These are phyloP conservation scores for Zygnema cylindricum DNA, from an alignment of 139 green algal genomes.

Conservation along the genomic window DNA sequence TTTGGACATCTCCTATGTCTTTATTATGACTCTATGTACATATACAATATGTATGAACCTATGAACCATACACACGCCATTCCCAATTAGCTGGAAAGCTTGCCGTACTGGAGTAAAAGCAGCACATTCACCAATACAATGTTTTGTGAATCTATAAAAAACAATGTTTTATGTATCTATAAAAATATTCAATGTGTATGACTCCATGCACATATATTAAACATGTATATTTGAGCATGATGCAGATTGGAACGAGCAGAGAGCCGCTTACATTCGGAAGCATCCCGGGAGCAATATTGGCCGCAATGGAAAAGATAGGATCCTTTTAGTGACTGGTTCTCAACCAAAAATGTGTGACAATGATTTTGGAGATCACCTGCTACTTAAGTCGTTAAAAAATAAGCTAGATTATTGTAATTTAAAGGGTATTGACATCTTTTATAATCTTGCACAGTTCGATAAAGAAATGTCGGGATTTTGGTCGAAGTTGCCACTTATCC, in stretches of 20 bases:
- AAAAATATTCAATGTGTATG: too few relatives aligned
- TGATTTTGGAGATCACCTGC: slow-evolving; percentile 19
- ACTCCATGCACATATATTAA: too few relatives aligned
- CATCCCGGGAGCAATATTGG: slow-evolving; percentile 41
- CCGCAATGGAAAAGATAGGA: background rate
- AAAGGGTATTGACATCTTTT: slow-evolving; percentile 48
- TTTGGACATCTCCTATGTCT: too few relatives aligned
- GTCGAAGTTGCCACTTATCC: slow-evolving; percentile 50
- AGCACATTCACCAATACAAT: background rate
- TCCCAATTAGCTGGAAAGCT: too few relatives aligned
- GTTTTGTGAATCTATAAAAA: background rate
- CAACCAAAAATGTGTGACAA: slow-evolving; percentile 36
- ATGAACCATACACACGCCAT: too few relatives aligned
- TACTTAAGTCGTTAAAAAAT: slow-evolving; percentile 46
- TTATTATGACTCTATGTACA: too few relatives aligned
- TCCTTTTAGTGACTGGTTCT: slow-evolving; percentile 38
- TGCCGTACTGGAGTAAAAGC: background rate
- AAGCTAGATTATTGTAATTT: slow-evolving; percentile 50
- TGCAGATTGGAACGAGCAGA: slow-evolving; percentile 41
- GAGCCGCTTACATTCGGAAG: background rate
- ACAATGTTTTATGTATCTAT: background rate
- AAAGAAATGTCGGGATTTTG: slow-evolving; percentile 28
- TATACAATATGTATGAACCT: too few relatives aligned
- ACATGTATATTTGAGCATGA: background rate
- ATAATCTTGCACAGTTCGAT: slow-evolving; percentile 46